Evolutionary conservation across 768 basidiomycete species (phyloP), one percentile per base, ranked within the genome.

Genomic region (Austroboletus eburneus): DNA sequence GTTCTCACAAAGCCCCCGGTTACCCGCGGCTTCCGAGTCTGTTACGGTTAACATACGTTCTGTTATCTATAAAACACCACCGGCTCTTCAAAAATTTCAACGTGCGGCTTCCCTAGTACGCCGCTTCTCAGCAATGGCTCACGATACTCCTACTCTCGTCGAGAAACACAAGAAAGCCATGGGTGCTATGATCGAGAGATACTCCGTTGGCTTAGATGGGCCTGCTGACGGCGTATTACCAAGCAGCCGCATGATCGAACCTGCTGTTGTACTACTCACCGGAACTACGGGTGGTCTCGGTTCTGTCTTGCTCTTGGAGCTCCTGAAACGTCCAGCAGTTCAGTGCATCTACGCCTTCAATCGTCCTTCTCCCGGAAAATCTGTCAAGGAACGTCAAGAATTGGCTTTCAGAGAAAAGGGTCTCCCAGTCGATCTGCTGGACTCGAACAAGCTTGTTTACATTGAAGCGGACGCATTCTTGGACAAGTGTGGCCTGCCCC

Each of bases 261-360:
- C 12, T 27, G 27, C 27, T 12, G 45, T 39, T 1, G 48, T 48
- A 1, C 42, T 57, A 3, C 42, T 75, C 8, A 75, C 75, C 5
- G 74, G 75, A 10, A 67, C 69, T 3, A 75, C 74, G 2, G 75
- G 74, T 1, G 67, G 65, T 4, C 58, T 76, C 2, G 75, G 75
- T 2, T 67, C 69, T 2, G 66, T 70, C 45, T 29, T 72, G 2
- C 54, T 75, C 14, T 59, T 63, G 1, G 54, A 54, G 1, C 53
- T 72, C 3, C 50, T 71, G 33, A 36, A 56, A 16, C 52, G 57
- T 32, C 25, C 51, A 2, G 30, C n/a, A 3, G 63, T 69, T 0
- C 45, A 58, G 23, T 57, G 50, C n/a, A 58, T 74, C 3, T 72
- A 68, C 42, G 57, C 66, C 0, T 52, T 71, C 32, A 72, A 73